Conservation (phyloP, 345 rosid genomes). For the Tarenaya hassleriana region DNA sequence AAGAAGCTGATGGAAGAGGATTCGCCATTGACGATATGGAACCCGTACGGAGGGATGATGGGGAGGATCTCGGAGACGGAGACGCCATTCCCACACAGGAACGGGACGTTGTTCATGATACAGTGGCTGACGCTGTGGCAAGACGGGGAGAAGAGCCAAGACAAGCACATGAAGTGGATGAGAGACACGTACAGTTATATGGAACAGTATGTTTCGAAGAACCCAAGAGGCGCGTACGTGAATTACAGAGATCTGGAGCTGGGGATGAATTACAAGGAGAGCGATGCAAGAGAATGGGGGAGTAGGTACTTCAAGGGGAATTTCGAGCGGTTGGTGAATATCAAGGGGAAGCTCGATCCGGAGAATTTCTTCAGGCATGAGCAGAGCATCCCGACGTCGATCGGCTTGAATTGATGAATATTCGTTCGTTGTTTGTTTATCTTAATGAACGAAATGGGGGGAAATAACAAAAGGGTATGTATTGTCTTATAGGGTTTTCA, state of each 20-base stretch:
- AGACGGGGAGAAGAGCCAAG: constrained; percentile 28
- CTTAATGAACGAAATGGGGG: too few species aligned
- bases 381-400: constrained; percentile 50
- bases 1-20: constrained; percentile 24
- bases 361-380: constrained; percentile 50
- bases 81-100: constrained; percentile 34
- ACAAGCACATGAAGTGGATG: constrained; percentile 32
- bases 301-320: constrained; percentile 44
- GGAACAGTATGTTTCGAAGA: constrained; percentile 28
- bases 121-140: constrained; percentile 30
- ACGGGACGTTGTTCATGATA: constrained; percentile 28
- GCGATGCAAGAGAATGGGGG: constrained; percentile 46
- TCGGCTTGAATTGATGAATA: constrained; percentile 15
- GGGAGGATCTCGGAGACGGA: constrained; percentile 30
- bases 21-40: constrained; percentile 27
- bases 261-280: constrained; percentile 25
- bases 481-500: too few species aligned
- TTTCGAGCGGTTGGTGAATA: constrained; percentile 38
- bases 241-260: constrained; percentile 35
- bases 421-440: neutral
- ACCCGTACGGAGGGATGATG: constrained; percentile 33
- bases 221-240: constrained; percentile 29
- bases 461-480: neutral
- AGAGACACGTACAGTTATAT: constrained; percentile 31
- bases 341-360: constrained; percentile 49